phyloP scores from a whole-genome alignment of 106 monocot genomes.

The Iris macrosiphon region DNA sequence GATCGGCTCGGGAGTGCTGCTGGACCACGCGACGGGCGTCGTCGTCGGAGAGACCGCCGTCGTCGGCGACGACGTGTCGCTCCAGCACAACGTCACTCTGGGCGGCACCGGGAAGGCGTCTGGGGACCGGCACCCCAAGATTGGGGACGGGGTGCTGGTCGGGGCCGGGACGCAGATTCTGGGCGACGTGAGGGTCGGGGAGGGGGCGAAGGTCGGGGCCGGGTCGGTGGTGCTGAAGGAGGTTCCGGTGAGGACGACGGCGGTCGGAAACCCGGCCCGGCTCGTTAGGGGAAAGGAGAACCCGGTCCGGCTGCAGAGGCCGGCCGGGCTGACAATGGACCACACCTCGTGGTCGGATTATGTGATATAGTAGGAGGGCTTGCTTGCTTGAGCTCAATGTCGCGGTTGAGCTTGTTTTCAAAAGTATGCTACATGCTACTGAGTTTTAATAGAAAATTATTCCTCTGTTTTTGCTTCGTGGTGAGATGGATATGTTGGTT shows the following conservation, averaged over 20 bases:
- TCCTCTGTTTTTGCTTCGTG: no score
- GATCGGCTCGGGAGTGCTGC: slow-evolving; percentile 38
- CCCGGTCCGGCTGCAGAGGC: slow-evolving; percentile 19
- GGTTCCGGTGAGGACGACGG: slow-evolving; percentile 49
- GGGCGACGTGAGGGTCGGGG: slow-evolving; percentile 40
- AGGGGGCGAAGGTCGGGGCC: slow-evolving; percentile 57
- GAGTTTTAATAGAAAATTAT: no score
- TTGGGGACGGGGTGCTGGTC: slow-evolving; percentile 58
- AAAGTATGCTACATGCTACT: no score
- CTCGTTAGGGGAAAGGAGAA: slow-evolving; percentile 39
- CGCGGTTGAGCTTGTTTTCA: no score
- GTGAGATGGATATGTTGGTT: no score
- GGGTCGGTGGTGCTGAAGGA: slow-evolving; percentile 67
- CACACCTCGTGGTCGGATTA: slow-evolving; percentile 67
- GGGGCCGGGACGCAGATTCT: slow-evolving; percentile 62
- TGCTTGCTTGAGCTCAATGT: no score
- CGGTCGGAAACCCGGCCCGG: slow-evolving; percentile 61
- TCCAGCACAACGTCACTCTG: slow-evolving; percentile 56
- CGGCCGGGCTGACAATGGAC: slow-evolving; percentile 47
- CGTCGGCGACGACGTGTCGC: slow-evolving; percentile 51
- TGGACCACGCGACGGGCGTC: slow-evolving; percentile 62
- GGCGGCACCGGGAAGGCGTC: slow-evolving; percentile 59
- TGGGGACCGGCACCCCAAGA: slow-evolving; percentile 66
- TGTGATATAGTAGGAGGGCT: slow-evolving; percentile 36
- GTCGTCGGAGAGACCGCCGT: slow-evolving; percentile 74